phyloP scores from a whole-genome alignment of 176 grass and related monocot species.

The Eremochloa ophiuroides region DNA sequence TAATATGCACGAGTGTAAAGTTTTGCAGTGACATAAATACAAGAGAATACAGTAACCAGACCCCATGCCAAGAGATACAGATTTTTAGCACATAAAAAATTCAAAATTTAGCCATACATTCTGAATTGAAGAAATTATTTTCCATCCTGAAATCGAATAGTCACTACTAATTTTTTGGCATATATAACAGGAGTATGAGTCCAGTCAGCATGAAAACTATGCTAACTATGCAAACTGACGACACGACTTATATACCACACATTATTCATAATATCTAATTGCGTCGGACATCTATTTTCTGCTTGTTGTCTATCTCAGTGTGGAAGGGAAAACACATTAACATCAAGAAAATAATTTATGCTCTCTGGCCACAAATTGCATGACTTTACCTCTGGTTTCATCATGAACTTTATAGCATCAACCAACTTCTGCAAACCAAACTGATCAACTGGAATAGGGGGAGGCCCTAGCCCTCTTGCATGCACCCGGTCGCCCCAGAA shows the following conservation, averaged over 20 bases:
- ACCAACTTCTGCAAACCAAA: slow-evolving; percentile 75
- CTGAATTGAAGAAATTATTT: neutral
- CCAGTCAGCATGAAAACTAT: neutral
- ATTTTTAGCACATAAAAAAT: neutral
- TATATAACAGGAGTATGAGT: neutral
- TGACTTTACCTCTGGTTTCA: slow-evolving; percentile 48
- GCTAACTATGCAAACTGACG: neutral
- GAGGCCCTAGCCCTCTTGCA: slow-evolving; percentile 74
- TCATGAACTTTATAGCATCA: slow-evolving; percentile 78
- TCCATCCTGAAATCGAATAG: neutral
- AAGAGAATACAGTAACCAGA: neutral
- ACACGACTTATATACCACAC: neutral
- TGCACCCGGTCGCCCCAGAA: slow-evolving; percentile 97
- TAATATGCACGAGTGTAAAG: neutral
- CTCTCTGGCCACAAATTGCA: neutral
- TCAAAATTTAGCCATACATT: neutral
- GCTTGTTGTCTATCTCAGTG: neutral
- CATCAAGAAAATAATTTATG: neutral
- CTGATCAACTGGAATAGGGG: slow-evolving; percentile 80
- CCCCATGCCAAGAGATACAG: neutral
- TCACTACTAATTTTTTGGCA: neutral
- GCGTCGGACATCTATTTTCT: neutral
- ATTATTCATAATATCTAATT: neutral
- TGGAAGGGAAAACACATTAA: neutral
- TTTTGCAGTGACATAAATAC: neutral